A percentile compares a stretch with the other conserved stretches of the same genome.
phyloP scores from a whole-genome alignment of 2,329 filamentous ascomycete genomes.

The Fusarium abutilonis region DNA sequence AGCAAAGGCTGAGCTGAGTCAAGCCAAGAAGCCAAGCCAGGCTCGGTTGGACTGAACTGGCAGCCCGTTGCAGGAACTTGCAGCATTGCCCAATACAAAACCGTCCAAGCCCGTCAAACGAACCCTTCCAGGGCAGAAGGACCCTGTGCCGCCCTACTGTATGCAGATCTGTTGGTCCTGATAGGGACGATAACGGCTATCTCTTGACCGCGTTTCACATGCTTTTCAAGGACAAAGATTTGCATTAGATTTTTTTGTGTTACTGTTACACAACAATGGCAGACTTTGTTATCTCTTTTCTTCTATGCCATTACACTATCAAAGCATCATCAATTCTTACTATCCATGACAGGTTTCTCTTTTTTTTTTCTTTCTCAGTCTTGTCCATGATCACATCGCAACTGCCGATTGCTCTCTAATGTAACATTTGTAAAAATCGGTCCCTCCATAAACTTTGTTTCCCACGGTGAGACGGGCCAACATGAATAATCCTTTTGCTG shows the following conservation, averaged over 20 bases:
- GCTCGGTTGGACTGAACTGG: conserved; percentile 29
- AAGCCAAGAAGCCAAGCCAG: conserved; percentile 16
- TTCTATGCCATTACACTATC: background rate
- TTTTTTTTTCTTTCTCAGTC: background rate
- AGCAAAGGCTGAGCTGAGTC: conserved; percentile 22
- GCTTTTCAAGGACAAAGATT: conserved; percentile 32
- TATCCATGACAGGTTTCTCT: background rate
- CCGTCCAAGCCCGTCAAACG: conserved; percentile 8
- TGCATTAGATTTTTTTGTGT: conserved; percentile 7
- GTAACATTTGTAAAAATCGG: conserved; percentile 12
- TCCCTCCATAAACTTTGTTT: background rate
- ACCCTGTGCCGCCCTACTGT: conserved; percentile 16
- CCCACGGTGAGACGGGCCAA: conserved; percentile 5
- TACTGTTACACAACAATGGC: conserved; percentile 1
- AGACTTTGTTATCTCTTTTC: background rate
- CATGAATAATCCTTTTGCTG: conserved; percentile 30
- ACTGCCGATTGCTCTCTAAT: conserved; percentile 17
- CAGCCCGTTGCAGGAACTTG: conserved; percentile 15
- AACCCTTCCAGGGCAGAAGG: conserved; percentile 16
- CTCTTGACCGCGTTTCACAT: conserved; percentile 35
- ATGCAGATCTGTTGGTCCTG: conserved; percentile 26
- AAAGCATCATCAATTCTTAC: conserved; percentile 2
- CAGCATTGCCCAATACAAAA: conserved; percentile 7
- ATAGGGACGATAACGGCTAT: conserved; percentile 26
- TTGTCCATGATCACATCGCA: conserved; percentile 10